Evolutionary conservation across 768 basidiomycete genomes (phyloP).

Genomic region (Suillus occidentalis): DNA sequence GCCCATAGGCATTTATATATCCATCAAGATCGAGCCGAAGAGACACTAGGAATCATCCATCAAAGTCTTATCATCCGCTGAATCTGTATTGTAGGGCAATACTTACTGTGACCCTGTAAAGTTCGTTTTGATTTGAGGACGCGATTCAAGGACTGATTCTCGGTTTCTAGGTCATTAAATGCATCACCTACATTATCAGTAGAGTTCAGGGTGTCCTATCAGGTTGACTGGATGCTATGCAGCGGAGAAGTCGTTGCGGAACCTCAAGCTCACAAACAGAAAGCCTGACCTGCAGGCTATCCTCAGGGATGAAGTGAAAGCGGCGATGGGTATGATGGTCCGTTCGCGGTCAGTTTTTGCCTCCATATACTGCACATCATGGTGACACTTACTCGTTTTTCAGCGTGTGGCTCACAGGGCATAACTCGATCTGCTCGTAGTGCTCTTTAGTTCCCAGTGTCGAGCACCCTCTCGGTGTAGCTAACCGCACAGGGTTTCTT

Average conservation of each 20-base stretch:
- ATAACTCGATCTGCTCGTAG: slow-evolving; percentile 36
- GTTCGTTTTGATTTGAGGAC: not conserved
- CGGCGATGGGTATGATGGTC: slow-evolving; percentile 37
- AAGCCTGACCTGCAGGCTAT: slow-evolving; percentile 39
- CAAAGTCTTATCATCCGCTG: too few species aligned
- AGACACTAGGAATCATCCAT: too few species aligned
- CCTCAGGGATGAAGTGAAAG: slow-evolving; percentile 34
- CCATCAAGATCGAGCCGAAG: too few species aligned
- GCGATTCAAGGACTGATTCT: too few species aligned
- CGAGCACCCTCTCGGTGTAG: slow-evolving; percentile 31
- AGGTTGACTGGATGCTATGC: not conserved
- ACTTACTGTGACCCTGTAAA: too few species aligned
- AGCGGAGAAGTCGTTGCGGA: not conserved
- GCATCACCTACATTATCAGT: too few species aligned
- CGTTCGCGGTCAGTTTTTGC: slow-evolving; percentile 40
- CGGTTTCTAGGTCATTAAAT: too few species aligned
- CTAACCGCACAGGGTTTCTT: slow-evolving; percentile 17
- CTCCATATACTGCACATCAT: not conserved
- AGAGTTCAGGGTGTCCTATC: too few species aligned
- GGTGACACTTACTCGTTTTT: not conserved
- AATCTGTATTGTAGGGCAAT: too few species aligned
- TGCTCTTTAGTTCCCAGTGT: slow-evolving; percentile 35
- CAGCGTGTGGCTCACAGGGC: slow-evolving; percentile 46
- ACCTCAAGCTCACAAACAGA: slow-evolving; percentile 25
- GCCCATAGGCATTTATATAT: too few species aligned